A percentile compares a stretch with the other conserved stretches of the same genome.
These are phyloP conservation scores for Xerocomus brunneocitrinus DNA, from an alignment of 768 basidiomycete species.

Conservation along the genomic window DNA sequence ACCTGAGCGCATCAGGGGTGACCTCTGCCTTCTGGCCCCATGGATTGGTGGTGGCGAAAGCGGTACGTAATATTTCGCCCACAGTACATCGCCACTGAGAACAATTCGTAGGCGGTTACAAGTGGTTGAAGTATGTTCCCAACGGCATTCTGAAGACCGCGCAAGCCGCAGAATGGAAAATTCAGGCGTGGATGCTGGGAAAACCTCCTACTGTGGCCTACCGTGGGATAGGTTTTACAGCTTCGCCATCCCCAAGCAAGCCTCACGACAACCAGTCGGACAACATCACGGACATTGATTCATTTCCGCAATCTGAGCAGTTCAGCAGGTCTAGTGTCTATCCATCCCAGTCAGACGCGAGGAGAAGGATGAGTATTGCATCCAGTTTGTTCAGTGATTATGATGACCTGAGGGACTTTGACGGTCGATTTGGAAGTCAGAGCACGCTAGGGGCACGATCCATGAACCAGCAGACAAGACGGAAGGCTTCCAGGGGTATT, in stretches of 20 bases:
- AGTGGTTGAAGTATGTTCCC: constrained; percentile 96
- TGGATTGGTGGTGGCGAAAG: constrained; percentile 94
- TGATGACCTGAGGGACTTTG: constrained; percentile 82
- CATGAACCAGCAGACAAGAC: constrained; percentile 36
- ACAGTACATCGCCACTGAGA: constrained; percentile 9
- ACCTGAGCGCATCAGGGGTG: constrained; percentile 72
- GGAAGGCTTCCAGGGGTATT: constrained; percentile 66
- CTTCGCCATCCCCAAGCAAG: constrained; percentile 35
- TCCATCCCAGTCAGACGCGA: constrained; percentile 33
- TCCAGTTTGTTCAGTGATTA: constrained; percentile 80
- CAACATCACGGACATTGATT: constrained; percentile 13
- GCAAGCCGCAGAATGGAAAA: constrained; percentile 95
- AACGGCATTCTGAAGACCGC: constrained; percentile 90
- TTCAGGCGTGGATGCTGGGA: constrained; percentile 96
- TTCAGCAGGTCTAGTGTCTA: constrained; percentile 23
- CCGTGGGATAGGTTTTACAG: constrained; percentile 81
- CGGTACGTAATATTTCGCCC: constrained; percentile 47
- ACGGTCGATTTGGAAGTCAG: constrained; percentile 78
- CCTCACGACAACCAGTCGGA: constrained; percentile 21
- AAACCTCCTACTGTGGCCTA: constrained; percentile 85
- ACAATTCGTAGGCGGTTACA: constrained; percentile 64
- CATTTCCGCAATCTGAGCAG: constrained; percentile 20
- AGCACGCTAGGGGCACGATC: constrained; percentile 61
- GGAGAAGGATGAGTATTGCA: constrained; percentile 64
- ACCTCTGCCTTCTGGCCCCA: constrained; percentile 85